Base-by-base conservation (phyloP, 2,329 filamentous ascomycete genomes). In the Cryphonectria parasitica region DNA sequence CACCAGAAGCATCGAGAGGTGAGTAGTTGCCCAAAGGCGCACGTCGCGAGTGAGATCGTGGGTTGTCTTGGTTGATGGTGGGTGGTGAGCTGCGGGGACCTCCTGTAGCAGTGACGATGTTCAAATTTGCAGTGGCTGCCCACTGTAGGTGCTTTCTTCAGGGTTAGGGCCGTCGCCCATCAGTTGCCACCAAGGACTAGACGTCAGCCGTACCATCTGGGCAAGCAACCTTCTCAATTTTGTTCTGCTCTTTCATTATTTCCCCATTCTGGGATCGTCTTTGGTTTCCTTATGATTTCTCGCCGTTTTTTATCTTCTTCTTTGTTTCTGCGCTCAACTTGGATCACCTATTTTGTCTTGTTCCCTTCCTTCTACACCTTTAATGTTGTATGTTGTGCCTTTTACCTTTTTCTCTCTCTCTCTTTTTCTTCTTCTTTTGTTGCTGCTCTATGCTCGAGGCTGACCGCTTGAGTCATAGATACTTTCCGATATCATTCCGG, bases 101-200 rank as follows among this genome's bases (percentile, higher is more conserved):
- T n/a, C n/a, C n/a, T n/a, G n/a, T 28, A 58, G 10, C 45, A 49
- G 45, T n/a, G 19, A n/a, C 8, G 22, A n/a, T 5, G 28, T 31
- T 31, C 54, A 58, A 58, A 58, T 58, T 58, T 58, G 54, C n/a
- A 56, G 52, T 49, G 22, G 22, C 45, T n/a, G 19, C 45, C 19
- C 52, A 39, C 36, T 39, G 36, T 2, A 56, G 10, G 22, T 28
- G n/a, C 25, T 28, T 58, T 58, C 28, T 28, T 1, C 54, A 19
- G 54, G 54, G 54, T 58, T 58, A 58, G 54, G 54, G 54, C 52
- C 13, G 11, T 56, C 4, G 52, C n/a, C 15, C 11, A 28, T n/a
- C 25, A 56, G 25, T 28, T n/a, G 22, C 45, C 45, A 49, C 45
- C 45, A n/a, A 49, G 7, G n/a, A 52, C 22, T 1, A n/a, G 49